These are phyloP conservation scores for Nothophaeocryptopus gaeumannii DNA, from an alignment of 2,329 filamentous ascomycete genomes.

Conservation along the genomic window DNA sequence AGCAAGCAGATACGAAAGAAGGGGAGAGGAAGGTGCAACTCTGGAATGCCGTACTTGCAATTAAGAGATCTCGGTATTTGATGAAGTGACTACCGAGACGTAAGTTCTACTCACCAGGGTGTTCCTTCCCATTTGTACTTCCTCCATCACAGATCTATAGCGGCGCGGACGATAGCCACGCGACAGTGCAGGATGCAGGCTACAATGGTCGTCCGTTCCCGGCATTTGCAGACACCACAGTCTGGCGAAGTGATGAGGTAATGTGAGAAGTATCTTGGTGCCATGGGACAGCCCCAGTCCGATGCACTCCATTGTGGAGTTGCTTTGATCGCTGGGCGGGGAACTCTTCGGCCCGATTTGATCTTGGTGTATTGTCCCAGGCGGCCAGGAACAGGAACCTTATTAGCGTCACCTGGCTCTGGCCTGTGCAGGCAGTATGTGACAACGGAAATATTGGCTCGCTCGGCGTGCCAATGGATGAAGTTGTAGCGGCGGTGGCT, in stretches of 20 bases:
- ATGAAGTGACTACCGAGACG: too few species aligned
- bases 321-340: background rate
- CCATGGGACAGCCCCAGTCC: too few species aligned
- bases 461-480: background rate
- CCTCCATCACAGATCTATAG: background rate
- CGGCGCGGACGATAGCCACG: too few species aligned
- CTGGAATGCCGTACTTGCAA: too few species aligned
- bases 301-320: too few species aligned
- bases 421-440: background rate
- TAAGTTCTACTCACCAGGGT: background rate
- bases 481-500: conserved; percentile 2
- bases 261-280: background rate
- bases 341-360: background rate
- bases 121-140: conserved; percentile 1
- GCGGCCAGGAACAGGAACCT: background rate
- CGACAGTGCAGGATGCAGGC: too few species aligned
- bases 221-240: background rate
- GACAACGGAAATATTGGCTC: background rate
- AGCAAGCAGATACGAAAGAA: background rate
- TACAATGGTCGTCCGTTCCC: too few species aligned
- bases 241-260: conserved; percentile 7
- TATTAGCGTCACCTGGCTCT: background rate
- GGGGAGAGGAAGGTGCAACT: background rate
- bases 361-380: background rate
- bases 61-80: too few species aligned